A percentile compares a stretch with the other conserved stretches of the same genome.
Evolutionary conservation across 1,284 basidiomycete genomes (phyloP).

Genomic region (Trichosporon asahii): DNA sequence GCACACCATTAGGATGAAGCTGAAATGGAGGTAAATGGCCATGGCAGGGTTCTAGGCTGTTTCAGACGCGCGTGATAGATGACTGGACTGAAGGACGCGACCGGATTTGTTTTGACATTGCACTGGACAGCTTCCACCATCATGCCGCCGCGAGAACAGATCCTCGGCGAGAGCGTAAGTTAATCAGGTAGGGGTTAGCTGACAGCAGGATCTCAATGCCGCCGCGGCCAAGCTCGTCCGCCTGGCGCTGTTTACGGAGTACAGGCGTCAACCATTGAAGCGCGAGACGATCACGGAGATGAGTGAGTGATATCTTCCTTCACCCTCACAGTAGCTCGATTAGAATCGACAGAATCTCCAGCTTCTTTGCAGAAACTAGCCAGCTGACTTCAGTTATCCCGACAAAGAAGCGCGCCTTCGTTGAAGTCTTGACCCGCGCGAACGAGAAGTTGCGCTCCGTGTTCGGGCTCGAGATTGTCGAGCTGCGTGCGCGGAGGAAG

Average conservation of each 20-base stretch:
- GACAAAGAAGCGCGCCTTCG: slow-evolving; percentile 29
- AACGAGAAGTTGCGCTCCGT: slow-evolving; percentile 32
- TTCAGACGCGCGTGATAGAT: background rate
- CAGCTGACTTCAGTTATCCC: slow-evolving; percentile 31
- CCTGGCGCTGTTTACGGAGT: slow-evolving; percentile 45
- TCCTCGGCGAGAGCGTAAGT: background rate
- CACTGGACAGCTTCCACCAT: background rate
- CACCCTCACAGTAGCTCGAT: too few relatives aligned
- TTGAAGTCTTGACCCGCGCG: slow-evolving; percentile 32
- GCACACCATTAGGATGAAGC: background rate
- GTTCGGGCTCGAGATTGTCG: slow-evolving; percentile 48
- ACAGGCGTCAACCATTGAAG: slow-evolving; percentile 35
- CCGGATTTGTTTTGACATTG: background rate
- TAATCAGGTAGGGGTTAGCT: background rate
- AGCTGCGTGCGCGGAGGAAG: slow-evolving; percentile 35
- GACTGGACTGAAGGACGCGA: background rate
- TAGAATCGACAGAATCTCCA: too few relatives aligned
- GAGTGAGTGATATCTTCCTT: slow-evolving; percentile 30
- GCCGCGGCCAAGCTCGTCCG: slow-evolving; percentile 40
- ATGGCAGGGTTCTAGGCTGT: background rate
- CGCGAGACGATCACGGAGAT: slow-evolving; percentile 36
- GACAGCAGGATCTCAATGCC: slow-evolving; percentile 33
- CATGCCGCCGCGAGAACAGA: background rate
- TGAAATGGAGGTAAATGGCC: too few relatives aligned
- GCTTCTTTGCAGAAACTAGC: background rate